These are phyloP conservation scores for Lepiota venenata DNA, from an alignment of 768 basidiomycete genomes.

Conservation along the genomic window DNA sequence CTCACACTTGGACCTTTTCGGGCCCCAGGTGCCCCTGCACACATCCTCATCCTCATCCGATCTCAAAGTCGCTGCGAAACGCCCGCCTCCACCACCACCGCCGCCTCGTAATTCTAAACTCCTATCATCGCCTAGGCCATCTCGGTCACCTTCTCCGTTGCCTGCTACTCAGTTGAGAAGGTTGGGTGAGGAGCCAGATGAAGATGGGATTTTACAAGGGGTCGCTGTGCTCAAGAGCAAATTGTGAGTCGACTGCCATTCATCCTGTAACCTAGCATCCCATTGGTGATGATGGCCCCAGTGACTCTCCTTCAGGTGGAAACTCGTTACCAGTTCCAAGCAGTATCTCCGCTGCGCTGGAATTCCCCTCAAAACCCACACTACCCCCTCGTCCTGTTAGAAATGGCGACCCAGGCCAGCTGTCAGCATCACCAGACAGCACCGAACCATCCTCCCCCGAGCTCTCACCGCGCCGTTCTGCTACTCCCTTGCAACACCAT, in stretches of 20 bases:
- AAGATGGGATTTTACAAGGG: constrained; percentile 9
- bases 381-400: not conserved
- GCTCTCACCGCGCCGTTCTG: not conserved
- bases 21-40: constrained; percentile 31
- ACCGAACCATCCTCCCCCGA: constrained; percentile 4
- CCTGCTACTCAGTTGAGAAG: constrained; percentile 28
- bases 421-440: constrained; percentile 2
- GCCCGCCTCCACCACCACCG: constrained; percentile 60
- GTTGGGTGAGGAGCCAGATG: constrained; percentile 10
- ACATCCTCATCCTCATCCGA: constrained; percentile 54
- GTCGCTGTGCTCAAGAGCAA: constrained; percentile 20
- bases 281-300: constrained; percentile 4
- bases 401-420: not conserved
- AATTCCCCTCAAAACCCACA: constrained; percentile 1
- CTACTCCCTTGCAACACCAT: constrained; percentile 5
- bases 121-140: constrained; percentile 28
- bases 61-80: constrained; percentile 38
- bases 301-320: constrained; percentile 4
- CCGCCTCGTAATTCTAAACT: constrained; percentile 36
- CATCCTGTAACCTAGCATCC: not conserved
- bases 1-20: constrained; percentile 25
- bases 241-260: constrained; percentile 22
- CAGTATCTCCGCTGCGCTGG: not conserved
- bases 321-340: not conserved
- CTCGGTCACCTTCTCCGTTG: constrained; percentile 36